These are phyloP conservation scores for Austroboletus eburneus DNA, from an alignment of 768 basidiomycete genomes.

Conservation along the genomic window DNA sequence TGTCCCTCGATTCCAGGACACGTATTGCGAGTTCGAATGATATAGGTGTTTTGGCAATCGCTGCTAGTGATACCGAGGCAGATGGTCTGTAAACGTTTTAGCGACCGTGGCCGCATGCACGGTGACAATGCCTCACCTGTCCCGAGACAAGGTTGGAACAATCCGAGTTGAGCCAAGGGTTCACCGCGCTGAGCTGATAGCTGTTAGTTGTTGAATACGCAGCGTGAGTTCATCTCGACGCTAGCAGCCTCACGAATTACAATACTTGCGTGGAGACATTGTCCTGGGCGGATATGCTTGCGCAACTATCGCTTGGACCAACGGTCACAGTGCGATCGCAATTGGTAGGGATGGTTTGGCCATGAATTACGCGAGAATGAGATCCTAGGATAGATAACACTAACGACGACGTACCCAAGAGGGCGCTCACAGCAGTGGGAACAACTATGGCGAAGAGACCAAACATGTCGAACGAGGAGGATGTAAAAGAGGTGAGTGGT, in stretches of 20 bases:
- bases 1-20: constrained; percentile 42
- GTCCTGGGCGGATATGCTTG: constrained; percentile 57
- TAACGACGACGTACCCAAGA: constrained; percentile 13
- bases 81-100: constrained; percentile 36
- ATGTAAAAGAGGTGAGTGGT: too few species aligned
- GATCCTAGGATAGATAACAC: not conserved
- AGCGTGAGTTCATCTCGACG: not conserved
- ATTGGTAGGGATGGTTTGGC: constrained; percentile 31
- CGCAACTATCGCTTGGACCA: constrained; percentile 52
- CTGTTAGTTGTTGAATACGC: constrained; percentile 26
- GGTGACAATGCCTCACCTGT: constrained; percentile 32
- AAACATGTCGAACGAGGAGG: constrained; percentile 19
- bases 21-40: constrained; percentile 45
- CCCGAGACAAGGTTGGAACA: constrained; percentile 55
- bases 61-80: constrained; percentile 54
- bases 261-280: constrained; percentile 57
- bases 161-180: constrained; percentile 43
- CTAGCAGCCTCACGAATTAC: not conserved
- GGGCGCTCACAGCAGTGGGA: constrained; percentile 8
- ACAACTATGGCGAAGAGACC: constrained; percentile 11
- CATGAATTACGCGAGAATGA: constrained; percentile 40
- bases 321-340: constrained; percentile 68
- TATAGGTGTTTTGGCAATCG: constrained; percentile 52
- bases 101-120: not conserved
- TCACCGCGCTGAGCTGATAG: constrained; percentile 56